Conservation (phyloP, 164 flowering plant genomes). For the Taxillus chinensis region DNA sequence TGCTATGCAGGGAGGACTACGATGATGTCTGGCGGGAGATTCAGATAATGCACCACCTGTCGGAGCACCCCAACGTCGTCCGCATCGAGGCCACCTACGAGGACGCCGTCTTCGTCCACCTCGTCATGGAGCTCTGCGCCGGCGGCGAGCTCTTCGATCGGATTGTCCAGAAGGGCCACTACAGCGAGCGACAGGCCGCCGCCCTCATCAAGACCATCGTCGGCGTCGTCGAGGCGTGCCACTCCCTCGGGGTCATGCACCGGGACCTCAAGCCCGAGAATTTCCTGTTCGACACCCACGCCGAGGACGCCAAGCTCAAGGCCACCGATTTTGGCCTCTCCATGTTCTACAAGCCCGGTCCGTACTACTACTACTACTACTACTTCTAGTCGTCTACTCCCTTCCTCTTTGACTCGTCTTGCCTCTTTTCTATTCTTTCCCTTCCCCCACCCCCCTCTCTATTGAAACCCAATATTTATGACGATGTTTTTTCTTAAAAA, state of each 20-base stretch:
- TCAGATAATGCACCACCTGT: conserved; percentile 91
- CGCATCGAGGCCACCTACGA: conserved; percentile 74
- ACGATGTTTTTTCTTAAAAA: too few species aligned
- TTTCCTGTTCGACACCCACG: conserved; percentile 54
- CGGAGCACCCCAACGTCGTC: conserved; percentile 74
- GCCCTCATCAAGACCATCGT: conserved; percentile 63
- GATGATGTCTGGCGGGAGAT: conserved; percentile 94
- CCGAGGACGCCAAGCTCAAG: conserved; percentile 70
- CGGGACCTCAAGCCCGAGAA: conserved; percentile 96
- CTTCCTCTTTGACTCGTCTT: too few species aligned
- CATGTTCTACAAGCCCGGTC: conserved; percentile 84
- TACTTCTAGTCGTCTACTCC: too few species aligned
- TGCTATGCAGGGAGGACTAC: conserved; percentile 61
- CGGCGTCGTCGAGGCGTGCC: conserved; percentile 83
- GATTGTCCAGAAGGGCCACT: conserved; percentile 78
- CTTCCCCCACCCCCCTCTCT: too few species aligned
- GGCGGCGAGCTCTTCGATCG: conserved; percentile 92
- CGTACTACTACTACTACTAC: conserved; percentile 1
- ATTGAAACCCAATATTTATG: too few species aligned
- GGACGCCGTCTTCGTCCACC: conserved; percentile 67
- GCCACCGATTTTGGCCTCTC: conserved; percentile 89
- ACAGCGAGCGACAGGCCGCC: conserved; percentile 73
- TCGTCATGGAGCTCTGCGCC: conserved; percentile 86
- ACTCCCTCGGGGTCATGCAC: conserved; percentile 92
- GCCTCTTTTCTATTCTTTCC: too few species aligned